Evolutionary conservation across 345 rosid species (phyloP).

Genomic region (Eucalyptus pumila): DNA sequence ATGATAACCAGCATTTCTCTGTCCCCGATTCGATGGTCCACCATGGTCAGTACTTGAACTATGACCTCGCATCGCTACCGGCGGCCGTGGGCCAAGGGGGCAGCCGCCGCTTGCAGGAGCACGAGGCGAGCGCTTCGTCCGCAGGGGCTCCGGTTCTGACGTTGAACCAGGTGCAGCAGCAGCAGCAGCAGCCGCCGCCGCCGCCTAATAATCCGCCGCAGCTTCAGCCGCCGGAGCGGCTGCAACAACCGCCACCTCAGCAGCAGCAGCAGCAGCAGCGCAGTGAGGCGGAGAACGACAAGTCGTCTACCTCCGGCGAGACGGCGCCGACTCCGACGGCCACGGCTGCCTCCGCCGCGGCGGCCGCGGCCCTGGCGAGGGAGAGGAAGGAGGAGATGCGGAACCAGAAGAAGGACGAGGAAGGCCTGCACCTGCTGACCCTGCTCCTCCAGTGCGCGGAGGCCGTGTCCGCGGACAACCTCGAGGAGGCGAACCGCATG

Average conservation of each 20-base stretch:
- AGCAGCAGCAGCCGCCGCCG: neutral
- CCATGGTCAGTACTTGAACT: neutral
- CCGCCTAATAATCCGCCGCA: neutral
- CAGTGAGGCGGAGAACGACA: slow-evolving; percentile 11
- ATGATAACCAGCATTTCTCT: neutral
- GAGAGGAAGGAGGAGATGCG: slow-evolving; percentile 64
- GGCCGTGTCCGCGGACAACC: slow-evolving; percentile 80
- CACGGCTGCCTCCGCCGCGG: slow-evolving; percentile 3
- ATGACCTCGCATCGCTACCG: neutral
- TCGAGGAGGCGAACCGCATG: slow-evolving; percentile 87
- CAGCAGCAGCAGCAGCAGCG: neutral
- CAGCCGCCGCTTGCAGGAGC: neutral
- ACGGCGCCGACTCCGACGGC: slow-evolving; percentile 11
- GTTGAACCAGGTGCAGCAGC: slow-evolving; percentile 9
- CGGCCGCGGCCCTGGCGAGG: slow-evolving; percentile 14
- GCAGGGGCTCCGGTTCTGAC: slow-evolving; percentile 12
- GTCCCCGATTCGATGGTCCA: slow-evolving; percentile 5
- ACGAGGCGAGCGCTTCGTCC: neutral
- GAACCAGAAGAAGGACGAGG: slow-evolving; percentile 79
- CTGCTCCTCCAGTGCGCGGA: slow-evolving; percentile 94
- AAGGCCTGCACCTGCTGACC: slow-evolving; percentile 87
- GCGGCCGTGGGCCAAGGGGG: neutral
- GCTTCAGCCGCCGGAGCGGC: neutral
- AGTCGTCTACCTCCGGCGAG: slow-evolving; percentile 38
- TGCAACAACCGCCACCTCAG: neutral